These are phyloP conservation scores for Hymenotorrendiella dingleyae DNA, from an alignment of 2,329 filamentous ascomycete genomes.

Conservation along the genomic window DNA sequence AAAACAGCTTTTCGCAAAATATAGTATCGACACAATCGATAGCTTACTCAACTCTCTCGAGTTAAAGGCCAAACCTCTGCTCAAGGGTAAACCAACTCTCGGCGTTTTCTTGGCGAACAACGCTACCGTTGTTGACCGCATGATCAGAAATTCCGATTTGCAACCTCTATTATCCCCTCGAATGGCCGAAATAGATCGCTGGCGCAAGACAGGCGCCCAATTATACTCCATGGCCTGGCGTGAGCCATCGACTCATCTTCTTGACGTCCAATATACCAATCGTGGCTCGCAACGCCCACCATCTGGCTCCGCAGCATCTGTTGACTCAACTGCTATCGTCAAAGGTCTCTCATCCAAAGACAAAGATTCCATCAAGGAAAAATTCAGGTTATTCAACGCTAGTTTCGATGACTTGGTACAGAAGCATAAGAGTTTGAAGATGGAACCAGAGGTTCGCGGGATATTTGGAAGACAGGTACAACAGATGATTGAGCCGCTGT, in stretches of 20 bases:
- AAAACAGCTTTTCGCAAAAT: slow-evolving; percentile 80
- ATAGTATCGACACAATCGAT: slow-evolving; percentile 85
- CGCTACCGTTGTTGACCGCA: slow-evolving; percentile 75
- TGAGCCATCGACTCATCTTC: slow-evolving; percentile 75
- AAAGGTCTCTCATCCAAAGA: slow-evolving; percentile 84
- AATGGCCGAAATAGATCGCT: slow-evolving; percentile 65
- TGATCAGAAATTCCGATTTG: slow-evolving; percentile 77
- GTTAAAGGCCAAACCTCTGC: slow-evolving; percentile 61
- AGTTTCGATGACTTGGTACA: slow-evolving; percentile 84
- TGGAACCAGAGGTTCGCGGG: slow-evolving; percentile 85
- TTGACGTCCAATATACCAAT: slow-evolving; percentile 90
- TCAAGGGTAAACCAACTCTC: slow-evolving; percentile 71
- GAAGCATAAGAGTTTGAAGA: slow-evolving; percentile 75
- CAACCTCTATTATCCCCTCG: slow-evolving; percentile 62
- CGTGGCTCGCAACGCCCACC: slow-evolving; percentile 58
- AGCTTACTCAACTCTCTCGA: slow-evolving; percentile 70
- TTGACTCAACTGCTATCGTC: slow-evolving; percentile 77
- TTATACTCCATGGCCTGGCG: slow-evolving; percentile 85
- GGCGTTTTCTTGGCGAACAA: slow-evolving; percentile 92
- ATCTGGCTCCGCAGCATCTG: slow-evolving; percentile 55
- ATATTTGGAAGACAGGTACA: slow-evolving; percentile 80
- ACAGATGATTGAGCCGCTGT: slow-evolving; percentile 87
- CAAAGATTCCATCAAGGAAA: slow-evolving; percentile 92
- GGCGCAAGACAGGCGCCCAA: slow-evolving; percentile 79
- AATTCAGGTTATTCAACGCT: slow-evolving; percentile 86